Conservation (phyloP, 768 basidiomycete genomes). For the Lactarius vividus region DNA sequence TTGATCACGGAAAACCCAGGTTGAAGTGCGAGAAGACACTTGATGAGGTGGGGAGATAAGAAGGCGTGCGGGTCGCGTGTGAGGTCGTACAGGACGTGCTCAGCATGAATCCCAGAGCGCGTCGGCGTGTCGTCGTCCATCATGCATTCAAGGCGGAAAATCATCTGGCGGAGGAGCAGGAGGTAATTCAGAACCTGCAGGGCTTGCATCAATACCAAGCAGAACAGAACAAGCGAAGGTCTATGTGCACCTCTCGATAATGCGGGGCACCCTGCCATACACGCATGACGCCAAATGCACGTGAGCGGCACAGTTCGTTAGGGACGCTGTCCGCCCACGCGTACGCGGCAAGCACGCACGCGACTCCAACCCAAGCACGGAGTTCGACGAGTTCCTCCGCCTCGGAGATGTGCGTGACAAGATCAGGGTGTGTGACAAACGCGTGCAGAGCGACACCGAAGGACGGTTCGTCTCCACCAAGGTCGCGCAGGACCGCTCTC, state of each 20-base stretch:
- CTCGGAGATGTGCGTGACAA: slow-evolving; percentile 39
- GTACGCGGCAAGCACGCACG: slow-evolving; percentile 64
- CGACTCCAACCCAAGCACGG: slow-evolving; percentile 65
- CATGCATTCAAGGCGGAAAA: slow-evolving; percentile 70
- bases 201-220: slow-evolving; percentile 3
- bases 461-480: slow-evolving; percentile 62
- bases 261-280: slow-evolving; percentile 68
- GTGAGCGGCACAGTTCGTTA: slow-evolving; percentile 59
- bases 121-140: slow-evolving; percentile 61
- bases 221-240: neutral
- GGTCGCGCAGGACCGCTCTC: slow-evolving; percentile 54
- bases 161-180: slow-evolving; percentile 67
- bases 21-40: slow-evolving; percentile 55
- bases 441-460: slow-evolving; percentile 73
- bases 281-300: slow-evolving; percentile 57
- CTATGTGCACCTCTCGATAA: slow-evolving; percentile 60
- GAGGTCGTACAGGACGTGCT: slow-evolving; percentile 63
- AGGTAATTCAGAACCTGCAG: slow-evolving; percentile 72
- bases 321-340: slow-evolving; percentile 81
- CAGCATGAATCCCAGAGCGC: slow-evolving; percentile 62
- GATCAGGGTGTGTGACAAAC: slow-evolving; percentile 56
- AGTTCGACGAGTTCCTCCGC: slow-evolving; percentile 52
- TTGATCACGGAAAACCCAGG: slow-evolving; percentile 61
- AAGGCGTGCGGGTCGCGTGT: slow-evolving; percentile 59
- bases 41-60: slow-evolving; percentile 55